Conservation (phyloP, 371 early-diverging fungal genomes). For the Rhizomucor miehei region DNA sequence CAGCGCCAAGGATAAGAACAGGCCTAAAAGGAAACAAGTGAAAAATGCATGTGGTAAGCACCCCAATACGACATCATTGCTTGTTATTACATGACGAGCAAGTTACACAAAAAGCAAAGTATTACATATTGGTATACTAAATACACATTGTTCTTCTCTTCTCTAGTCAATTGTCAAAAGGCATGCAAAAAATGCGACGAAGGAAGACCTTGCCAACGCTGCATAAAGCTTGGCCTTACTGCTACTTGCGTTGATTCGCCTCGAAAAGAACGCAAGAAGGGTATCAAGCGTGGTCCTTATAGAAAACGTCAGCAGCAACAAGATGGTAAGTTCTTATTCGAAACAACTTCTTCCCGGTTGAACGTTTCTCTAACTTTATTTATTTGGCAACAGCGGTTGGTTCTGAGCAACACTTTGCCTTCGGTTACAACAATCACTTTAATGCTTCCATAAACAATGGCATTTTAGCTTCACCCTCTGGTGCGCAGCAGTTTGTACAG, state of each 20-base stretch:
- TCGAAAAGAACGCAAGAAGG: constrained; percentile 78
- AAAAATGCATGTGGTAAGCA: constrained; percentile 79
- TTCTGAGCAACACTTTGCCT: no score
- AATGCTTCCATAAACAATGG: no score
- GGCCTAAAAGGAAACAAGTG: constrained; percentile 63
- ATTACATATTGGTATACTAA: constrained; percentile 4
- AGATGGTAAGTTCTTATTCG: no score
- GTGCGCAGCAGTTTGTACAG: no score
- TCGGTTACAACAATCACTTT: no score
- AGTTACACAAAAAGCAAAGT: constrained; percentile 2
- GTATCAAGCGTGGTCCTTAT: constrained; percentile 78
- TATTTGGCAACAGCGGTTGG: no score
- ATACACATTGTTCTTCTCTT: not conserved
- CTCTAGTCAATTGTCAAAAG: constrained; percentile 75
- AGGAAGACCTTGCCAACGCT: constrained; percentile 77
- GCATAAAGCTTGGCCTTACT: constrained; percentile 65
- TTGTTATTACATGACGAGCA: no score
- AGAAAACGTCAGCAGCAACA: constrained; percentile 34
- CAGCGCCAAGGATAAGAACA: constrained; percentile 7
- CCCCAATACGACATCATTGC: not conserved
- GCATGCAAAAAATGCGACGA: constrained; percentile 91
- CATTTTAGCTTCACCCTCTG: no score
- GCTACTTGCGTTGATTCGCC: constrained; percentile 73
- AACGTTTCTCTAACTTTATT: no score
- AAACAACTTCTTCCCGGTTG: no score